Base-by-base conservation (phyloP, 2,329 filamentous ascomycete genomes). In the Cryphonectria radicalis region DNA sequence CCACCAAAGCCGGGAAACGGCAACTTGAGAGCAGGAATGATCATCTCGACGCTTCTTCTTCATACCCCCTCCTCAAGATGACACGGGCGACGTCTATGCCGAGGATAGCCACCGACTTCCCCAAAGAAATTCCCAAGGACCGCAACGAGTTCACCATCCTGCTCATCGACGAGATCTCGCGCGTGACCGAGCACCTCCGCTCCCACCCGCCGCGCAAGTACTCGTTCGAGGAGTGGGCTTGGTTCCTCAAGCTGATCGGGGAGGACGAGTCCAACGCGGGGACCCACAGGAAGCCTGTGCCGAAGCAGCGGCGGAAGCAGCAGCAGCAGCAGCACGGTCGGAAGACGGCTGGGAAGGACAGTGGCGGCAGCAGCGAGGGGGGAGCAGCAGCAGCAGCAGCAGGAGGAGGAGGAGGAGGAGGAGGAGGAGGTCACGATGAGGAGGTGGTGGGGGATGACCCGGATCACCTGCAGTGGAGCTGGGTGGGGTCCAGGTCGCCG, bases 161-260 rank as follows among this genome's bases (percentile, higher is more conserved):
- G 5, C 89, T 97, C 13, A 89, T 93, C 2, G 86, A 89, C 46
- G 91, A 92, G 74, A 96, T 97, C 70, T 84, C 88, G 19, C 84
- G 84, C 37, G 88, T 93, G 0, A 89, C 89, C 1, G 83, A 87
- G 64, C 89, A 96, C 77, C 82, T 92, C 46, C 86, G 88, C 25
- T 80, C 83, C 62, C 80, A 85, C 5, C 85, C 88, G 2, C 84
- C 86, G 0, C 90, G 90, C 69, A 87, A 86, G 68, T 98, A 97
- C 78, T 85, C 84, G 0, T 98, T 94, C 74, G 90, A 94, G 75
- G 92, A 97, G 78, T 97, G 94, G 95, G 92, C 92, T 0, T 93
- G 93, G 83, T 96, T 93, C 76, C 90, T 95, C 10, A 88, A 89
- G 32, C 85, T 97, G 43, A 92, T 97, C n/a, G 89, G 89, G 63